Percentiles rank a stretch among this genome's conserved stretches.
Evolutionary conservation across 1,284 basidiomycete genomes (phyloP).

Genomic region (Puccinia novopanici): DNA sequence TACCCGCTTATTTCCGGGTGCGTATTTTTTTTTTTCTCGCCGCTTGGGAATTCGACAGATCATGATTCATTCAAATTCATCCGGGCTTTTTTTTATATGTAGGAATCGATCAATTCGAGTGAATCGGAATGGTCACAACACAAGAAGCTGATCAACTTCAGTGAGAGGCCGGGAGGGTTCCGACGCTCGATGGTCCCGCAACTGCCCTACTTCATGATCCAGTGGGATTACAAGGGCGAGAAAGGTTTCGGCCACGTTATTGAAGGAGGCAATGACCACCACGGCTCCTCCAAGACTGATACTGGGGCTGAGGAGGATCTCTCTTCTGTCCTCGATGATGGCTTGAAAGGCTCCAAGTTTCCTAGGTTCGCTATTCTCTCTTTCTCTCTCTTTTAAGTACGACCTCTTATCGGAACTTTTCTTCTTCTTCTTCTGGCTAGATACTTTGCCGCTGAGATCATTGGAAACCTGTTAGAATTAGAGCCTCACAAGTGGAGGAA

Average conservation of each 20-base stretch:
- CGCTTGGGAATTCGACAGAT: background rate
- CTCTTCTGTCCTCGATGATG: constrained; percentile 66
- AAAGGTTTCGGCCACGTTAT: constrained; percentile 97
- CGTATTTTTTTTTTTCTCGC: constrained; percentile 52
- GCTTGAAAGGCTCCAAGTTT: constrained; percentile 83
- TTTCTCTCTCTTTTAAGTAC: background rate
- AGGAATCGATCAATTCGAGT: constrained; percentile 87
- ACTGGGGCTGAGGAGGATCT: constrained; percentile 62
- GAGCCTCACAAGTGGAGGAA: constrained; percentile 84
- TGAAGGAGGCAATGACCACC: constrained; percentile 71
- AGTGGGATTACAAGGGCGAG: constrained; percentile 95
- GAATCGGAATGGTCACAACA: constrained; percentile 97
- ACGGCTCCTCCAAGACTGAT: constrained; percentile 62
- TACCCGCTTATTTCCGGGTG: constrained; percentile 91
- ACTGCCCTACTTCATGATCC: constrained; percentile 96
- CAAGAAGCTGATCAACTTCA: constrained; percentile 92
- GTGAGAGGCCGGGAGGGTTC: constrained; percentile 81
- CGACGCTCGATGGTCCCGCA: constrained; percentile 89
- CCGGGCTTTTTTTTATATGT: background rate
- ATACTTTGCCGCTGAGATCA: constrained; percentile 91
- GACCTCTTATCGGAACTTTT: background rate
- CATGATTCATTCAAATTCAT: constrained; percentile 17
- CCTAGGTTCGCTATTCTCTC: constrained; percentile 66
- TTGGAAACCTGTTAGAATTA: constrained; percentile 84
- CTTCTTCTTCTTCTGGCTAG: constrained; percentile 61